Base-by-base conservation (phyloP, 1,284 basidiomycete species). In the Veloboletus limbatus region DNA sequence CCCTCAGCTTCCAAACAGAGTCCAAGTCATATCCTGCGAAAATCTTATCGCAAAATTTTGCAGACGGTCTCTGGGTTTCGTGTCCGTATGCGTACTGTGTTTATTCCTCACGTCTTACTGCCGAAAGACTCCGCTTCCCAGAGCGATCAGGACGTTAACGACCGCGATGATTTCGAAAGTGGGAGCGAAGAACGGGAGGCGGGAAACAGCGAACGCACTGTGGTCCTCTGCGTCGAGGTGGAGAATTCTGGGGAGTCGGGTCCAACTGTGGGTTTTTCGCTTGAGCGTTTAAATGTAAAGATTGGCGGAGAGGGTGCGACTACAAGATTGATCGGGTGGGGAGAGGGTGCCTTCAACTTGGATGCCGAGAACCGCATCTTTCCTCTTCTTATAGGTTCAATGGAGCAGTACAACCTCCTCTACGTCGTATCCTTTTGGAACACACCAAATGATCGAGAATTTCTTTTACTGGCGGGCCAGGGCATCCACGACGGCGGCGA, bases 51-150 rank as follows among this genome's bases (percentile, higher is more conserved):
- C n/a, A 85, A 87, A 55, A 83, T 86, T 1, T 66, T 95, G 13
- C 73, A 74, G 35, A 85, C 88, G 0, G 82, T 85, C 4, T 88
- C 88, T 13, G 91, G 90, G 2, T 86, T 95, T 63, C 77, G 82
- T 20, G 87, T 95, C 16, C 81, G 91, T 26, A 93, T 94, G 90
- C 79, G 90, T 17, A 92, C 90, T 0, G 82, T 92, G 7, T 90
- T 92, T 55, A 81, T 93, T 3, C 92, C 91, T 0, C 85, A 90
- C 56, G 78, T 92, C 16, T 72, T 83, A 45, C 69, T 83, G 5
- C 76, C 79, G 11, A 59, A 58, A 21, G 52, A 59, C 25, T 25
- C 31, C 4, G 5, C 49, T 28, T 39, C 54, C 16, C 52, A 43
- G 18, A 34, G 44, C 0, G 57, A 54, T 27, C 61, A 54, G 2